These are phyloP conservation scores for Rhynchospora tenuis DNA, from an alignment of 176 grass and related monocot genomes.

Conservation along the genomic window DNA sequence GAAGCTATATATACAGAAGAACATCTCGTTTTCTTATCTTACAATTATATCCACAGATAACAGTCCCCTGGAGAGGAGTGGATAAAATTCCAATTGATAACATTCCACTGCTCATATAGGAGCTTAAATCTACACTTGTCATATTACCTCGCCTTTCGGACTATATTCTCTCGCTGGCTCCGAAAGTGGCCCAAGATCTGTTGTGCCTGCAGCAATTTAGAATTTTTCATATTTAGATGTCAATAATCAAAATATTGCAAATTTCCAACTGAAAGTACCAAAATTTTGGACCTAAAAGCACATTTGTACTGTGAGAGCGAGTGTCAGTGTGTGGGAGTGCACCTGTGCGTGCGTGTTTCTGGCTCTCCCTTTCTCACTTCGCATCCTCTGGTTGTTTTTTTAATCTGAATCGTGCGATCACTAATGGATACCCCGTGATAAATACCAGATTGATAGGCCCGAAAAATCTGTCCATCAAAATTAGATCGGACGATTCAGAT, in stretches of 20 bases:
- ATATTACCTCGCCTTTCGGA: constrained; percentile 29
- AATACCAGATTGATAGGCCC: no score
- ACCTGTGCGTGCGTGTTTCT: not conserved
- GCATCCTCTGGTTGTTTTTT: no score
- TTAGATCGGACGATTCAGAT: no score
- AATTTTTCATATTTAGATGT: not conserved
- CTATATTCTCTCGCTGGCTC: constrained; percentile 24
- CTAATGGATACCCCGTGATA: no score
- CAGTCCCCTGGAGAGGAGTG: not conserved
- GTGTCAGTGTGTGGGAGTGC: not conserved
- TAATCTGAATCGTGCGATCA: no score
- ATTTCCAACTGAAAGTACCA: not conserved
- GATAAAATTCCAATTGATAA: not conserved
- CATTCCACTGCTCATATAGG: not conserved
- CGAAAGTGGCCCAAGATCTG: constrained; percentile 47
- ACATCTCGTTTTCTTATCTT: not conserved
- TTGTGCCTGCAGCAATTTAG: constrained; percentile 34
- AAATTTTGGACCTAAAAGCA: not conserved
- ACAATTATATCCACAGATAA: constrained; percentile 1
- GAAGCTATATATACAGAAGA: constrained; percentile 5
- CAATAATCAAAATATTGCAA: not conserved
- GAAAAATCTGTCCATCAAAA: no score
- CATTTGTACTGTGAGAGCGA: not conserved
- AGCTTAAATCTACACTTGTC: not conserved
- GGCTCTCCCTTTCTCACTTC: not conserved